Evolutionary conservation across 2,329 filamentous ascomycete species (phyloP), one percentile per base, ranked within the genome.

Genomic region (Thielaviopsis punctulata): DNA sequence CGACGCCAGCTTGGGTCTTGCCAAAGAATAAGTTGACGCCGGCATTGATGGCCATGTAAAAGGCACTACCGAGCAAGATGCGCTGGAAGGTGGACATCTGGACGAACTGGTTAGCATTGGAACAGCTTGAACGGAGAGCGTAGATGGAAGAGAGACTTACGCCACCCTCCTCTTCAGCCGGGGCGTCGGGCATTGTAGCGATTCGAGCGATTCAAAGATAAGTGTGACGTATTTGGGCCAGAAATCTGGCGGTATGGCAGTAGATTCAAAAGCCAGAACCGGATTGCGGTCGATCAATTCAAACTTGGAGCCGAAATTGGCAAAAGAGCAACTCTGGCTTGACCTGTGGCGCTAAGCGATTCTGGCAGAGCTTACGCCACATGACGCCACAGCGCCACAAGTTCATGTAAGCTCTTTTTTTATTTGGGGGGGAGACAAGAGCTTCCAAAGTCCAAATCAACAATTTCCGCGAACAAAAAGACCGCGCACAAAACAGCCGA

Each of bases 31-130:
- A 72, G 61, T 70, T 72, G 66, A 80, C 69, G 52, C 73, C 60
- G 53, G 76, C 65, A 61, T 82, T 79, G 64, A 80, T 69, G 51
- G 71, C 76, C 57, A 80, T 68, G 63, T 76, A 81, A 60, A 79
- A 66, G 54, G 70, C 68, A 25, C 72, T 68, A 48, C 75, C 75
- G 55, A 79, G 65, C 36, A 72, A 59, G 27, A 79, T 64, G 57
- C 72, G 75, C 55, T 61, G 66, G 18, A 57, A 50, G 19, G 47
- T 47, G 36, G 54, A 55, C 54, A 55, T 55, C 54, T 55, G 25
- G 24, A 36, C 15, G 4, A 48, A 33, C 15, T 33, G n/a, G n/a
- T 33, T 12, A 36, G 30, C n/a, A 36, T 6, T 12, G 30, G 30
- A 3, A 36, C 2, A 36, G 30, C 30, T 12, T 5, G n/a, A n/a